These are phyloP conservation scores for Chytriomyces sp. DNA, from an alignment of 192 early-diverging fungal species.

Conservation along the genomic window DNA sequence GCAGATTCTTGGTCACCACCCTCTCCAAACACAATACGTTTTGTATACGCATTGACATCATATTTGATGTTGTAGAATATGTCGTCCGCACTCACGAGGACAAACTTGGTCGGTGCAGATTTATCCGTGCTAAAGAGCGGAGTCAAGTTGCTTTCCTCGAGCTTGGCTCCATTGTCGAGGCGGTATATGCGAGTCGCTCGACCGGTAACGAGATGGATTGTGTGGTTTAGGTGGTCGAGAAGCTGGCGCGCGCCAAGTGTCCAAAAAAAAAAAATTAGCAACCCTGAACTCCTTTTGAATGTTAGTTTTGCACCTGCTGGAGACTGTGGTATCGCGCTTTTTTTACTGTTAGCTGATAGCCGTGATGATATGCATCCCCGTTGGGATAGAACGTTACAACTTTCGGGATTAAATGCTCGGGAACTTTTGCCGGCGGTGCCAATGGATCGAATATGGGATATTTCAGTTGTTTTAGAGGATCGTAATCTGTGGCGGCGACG, in stretches of 20 bases:
- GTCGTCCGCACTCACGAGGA: conserved; percentile 53
- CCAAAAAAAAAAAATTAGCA: not conserved
- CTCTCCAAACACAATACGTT: conserved; percentile 4
- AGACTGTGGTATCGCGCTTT: conserved; percentile 46
- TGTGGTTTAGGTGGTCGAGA: conserved; percentile 51
- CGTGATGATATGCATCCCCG: conserved; percentile 57
- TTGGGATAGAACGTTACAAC: conserved; percentile 58
- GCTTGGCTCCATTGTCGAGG: conserved; percentile 23
- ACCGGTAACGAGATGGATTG: conserved; percentile 45
- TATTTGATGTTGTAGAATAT: conserved; percentile 49
- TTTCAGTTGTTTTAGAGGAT: conserved; percentile 38
- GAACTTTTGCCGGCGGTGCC: conserved; percentile 11
- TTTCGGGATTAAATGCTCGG: conserved; percentile 13
- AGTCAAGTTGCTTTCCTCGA: conserved; percentile 3
- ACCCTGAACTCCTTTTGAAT: not conserved
- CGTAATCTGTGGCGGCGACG: conserved; percentile 42
- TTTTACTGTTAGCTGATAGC: conserved; percentile 48
- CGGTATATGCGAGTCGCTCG: conserved; percentile 48
- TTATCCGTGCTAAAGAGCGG: conserved; percentile 16
- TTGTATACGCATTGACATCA: conserved; percentile 45
- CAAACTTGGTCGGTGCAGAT: conserved; percentile 39
- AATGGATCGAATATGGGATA: conserved; percentile 40
- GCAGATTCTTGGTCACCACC: not conserved
- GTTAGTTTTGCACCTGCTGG: conserved; percentile 37
- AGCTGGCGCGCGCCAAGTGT: conserved; percentile 33